Percentiles rank a stretch among this genome's conserved stretches.
phyloP scores from a whole-genome alignment of 495 filamentous ascomycete species.

The Penicillium macrosclerotiorum region DNA sequence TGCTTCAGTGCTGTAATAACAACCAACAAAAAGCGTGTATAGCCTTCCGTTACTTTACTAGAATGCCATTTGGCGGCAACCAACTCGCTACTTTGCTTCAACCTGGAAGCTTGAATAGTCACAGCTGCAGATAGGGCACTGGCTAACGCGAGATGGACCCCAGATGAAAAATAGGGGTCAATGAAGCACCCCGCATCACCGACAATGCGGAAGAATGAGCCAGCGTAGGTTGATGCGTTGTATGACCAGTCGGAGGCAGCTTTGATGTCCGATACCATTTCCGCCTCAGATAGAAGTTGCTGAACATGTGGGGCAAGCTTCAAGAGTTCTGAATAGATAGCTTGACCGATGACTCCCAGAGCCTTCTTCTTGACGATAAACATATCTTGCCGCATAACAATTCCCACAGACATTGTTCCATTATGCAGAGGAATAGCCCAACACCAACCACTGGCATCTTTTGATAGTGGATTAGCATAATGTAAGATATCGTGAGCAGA shows the following conservation, averaged over 20 bases:
- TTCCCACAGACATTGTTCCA: conserved; percentile 30
- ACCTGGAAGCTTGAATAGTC: conserved; percentile 28
- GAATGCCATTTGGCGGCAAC: conserved; percentile 47
- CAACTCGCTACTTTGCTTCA: conserved; percentile 37
- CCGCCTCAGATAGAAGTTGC: conserved; percentile 23
- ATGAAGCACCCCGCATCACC: conserved; percentile 46
- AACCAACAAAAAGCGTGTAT: conserved; percentile 50
- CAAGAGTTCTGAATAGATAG: conserved; percentile 37
- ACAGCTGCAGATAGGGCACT: conserved; percentile 45
- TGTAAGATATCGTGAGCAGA: too few species aligned
- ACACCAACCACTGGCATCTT: conserved; percentile 38
- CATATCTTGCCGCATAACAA: conserved; percentile 31
- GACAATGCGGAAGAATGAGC: conserved; percentile 28
- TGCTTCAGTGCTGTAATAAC: conserved; percentile 44
- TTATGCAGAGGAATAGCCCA: conserved; percentile 36
- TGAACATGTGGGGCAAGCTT: conserved; percentile 21
- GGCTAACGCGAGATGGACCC: conserved; percentile 46
- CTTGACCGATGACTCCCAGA: conserved; percentile 10
- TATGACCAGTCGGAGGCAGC: conserved; percentile 44
- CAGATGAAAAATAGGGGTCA: conserved; percentile 44
- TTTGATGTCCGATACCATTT: conserved; percentile 33
- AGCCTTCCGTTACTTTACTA: conserved; percentile 42
- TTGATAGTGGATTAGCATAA: too few species aligned
- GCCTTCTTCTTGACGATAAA: conserved; percentile 25
- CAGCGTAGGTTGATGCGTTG: conserved; percentile 36